These are phyloP conservation scores for Apiospora rasikravindrae DNA, from an alignment of 2,329 filamentous ascomycete genomes.

Conservation along the genomic window DNA sequence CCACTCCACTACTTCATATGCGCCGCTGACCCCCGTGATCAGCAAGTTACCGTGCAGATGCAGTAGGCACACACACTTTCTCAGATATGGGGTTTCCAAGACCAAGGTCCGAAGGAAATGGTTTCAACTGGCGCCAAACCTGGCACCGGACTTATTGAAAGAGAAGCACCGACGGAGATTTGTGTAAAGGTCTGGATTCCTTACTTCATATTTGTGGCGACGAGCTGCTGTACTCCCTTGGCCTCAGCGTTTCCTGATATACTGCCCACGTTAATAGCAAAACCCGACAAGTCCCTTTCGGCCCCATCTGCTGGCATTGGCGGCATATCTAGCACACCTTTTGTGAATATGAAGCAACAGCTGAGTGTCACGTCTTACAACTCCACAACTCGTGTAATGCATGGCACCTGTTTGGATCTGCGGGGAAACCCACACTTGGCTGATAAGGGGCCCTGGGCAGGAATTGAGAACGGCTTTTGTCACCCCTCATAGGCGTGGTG, in stretches of 20 bases:
- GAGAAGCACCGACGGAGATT: background rate
- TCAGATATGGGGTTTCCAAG: background rate
- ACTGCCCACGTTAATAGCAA: background rate
- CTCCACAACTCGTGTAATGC: background rate
- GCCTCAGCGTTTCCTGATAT: background rate
- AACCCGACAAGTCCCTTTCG: background rate
- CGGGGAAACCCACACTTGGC: background rate
- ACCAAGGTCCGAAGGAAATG: background rate
- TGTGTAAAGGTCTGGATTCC: background rate
- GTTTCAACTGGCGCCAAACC: background rate
- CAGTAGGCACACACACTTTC: background rate
- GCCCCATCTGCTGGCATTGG: background rate
- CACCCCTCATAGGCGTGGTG: background rate
- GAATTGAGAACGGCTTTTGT: background rate
- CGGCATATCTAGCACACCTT: background rate
- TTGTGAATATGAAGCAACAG: background rate
- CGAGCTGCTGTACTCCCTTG: too few relatives aligned
- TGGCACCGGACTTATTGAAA: background rate
- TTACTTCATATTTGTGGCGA: background rate
- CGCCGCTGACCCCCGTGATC: background rate
- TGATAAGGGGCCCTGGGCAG: background rate
- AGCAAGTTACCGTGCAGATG: background rate
- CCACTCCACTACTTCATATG: too few relatives aligned
- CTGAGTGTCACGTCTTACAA: background rate
- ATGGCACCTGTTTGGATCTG: background rate